A percentile compares a stretch with the other conserved stretches of the same genome.
These are phyloP conservation scores for Chamaecrista fasciculata DNA, from an alignment of 306 rosid genomes.

Conservation along the genomic window DNA sequence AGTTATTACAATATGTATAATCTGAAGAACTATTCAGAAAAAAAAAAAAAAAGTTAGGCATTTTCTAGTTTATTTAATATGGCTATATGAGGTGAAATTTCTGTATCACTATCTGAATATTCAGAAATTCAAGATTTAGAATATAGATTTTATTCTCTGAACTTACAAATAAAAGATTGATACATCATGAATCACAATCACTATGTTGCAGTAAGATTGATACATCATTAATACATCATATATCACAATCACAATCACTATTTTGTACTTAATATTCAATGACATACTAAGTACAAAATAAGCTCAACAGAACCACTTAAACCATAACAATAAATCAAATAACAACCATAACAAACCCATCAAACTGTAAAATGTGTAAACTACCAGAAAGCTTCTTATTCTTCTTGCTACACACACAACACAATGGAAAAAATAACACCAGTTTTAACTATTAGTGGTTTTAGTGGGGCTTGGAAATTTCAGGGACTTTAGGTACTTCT, in stretches of 20 bases:
- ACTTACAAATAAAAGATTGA: neutral
- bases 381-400: too few species aligned
- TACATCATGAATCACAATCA: neutral
- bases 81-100: neutral
- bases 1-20: too few species aligned
- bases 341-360: neutral
- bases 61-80: too few species aligned
- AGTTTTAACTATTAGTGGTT: neutral
- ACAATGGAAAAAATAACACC: too few species aligned
- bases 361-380: neutral
- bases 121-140: neutral
- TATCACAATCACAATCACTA: neutral
- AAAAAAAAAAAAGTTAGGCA: too few species aligned
- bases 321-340: neutral
- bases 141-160: neutral
- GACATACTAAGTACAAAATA: neutral
- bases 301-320: neutral
- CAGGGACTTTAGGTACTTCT: conserved; percentile 22
- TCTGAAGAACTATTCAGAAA: too few species aligned
- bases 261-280: neutral
- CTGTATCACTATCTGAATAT: neutral
- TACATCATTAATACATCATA: too few species aligned
- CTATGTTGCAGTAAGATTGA: neutral
- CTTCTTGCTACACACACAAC: too few species aligned
- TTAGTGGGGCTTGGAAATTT: neutral